These are phyloP conservation scores for Recurvomyces mirabilis DNA, from an alignment of 495 filamentous ascomycete genomes.

Conservation along the genomic window DNA sequence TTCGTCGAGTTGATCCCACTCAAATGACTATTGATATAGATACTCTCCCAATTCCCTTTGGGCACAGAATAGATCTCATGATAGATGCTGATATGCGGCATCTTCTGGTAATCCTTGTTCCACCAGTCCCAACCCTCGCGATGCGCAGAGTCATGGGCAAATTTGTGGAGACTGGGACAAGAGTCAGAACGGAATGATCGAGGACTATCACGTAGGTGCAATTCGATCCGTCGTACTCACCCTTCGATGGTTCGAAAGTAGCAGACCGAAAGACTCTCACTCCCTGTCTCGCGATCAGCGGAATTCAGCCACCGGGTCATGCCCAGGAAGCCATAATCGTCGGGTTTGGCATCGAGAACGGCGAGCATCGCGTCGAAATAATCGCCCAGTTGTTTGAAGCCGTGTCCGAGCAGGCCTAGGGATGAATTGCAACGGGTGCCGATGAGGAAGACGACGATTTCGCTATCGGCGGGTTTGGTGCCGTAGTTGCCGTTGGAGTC, in stretches of 20 bases:
- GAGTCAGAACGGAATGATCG: neutral
- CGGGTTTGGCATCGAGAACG: slow-evolving; percentile 13
- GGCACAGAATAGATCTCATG: slow-evolving; percentile 41
- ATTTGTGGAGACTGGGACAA: neutral
- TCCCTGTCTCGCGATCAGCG: slow-evolving; percentile 20
- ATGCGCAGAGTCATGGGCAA: neutral
- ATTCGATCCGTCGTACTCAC: slow-evolving; percentile 20
- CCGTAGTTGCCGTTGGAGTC: slow-evolving; percentile 28
- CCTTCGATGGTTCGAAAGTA: slow-evolving; percentile 41
- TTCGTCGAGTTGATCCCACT: neutral
- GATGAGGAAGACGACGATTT: slow-evolving; percentile 35
- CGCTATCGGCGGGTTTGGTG: slow-evolving; percentile 23
- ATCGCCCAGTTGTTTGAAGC: slow-evolving; percentile 11
- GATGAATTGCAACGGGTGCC: slow-evolving; percentile 34
- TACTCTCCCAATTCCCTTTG: slow-evolving; percentile 34
- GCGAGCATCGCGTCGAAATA: slow-evolving; percentile 10
- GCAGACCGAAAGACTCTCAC: slow-evolving; percentile 33
- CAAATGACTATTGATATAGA: slow-evolving; percentile 8
- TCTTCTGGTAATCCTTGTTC: slow-evolving; percentile 26
- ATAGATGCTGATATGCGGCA: slow-evolving; percentile 36
- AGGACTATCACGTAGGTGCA: neutral
- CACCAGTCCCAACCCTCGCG: slow-evolving; percentile 31
- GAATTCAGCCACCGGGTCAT: slow-evolving; percentile 10
- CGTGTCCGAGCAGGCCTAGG: slow-evolving; percentile 14
- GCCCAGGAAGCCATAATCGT: slow-evolving; percentile 22